phyloP scores from a whole-genome alignment of 2,329 filamentous ascomycete species.

The Alternaria rosae region DNA sequence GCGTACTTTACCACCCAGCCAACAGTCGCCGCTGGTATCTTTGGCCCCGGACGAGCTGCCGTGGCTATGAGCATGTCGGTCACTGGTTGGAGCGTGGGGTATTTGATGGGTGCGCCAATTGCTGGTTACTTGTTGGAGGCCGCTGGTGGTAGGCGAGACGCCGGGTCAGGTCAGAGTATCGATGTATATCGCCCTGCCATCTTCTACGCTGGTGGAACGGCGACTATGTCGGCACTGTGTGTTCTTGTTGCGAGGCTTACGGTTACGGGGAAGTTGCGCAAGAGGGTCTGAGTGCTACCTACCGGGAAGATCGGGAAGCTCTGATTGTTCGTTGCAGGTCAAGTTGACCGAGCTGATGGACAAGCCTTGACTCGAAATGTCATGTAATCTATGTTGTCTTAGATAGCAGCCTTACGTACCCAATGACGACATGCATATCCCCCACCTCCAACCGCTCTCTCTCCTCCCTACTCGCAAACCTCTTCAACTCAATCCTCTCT shows the following conservation, averaged over 20 bases:
- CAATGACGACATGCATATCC: neutral
- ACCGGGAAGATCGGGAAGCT: neutral
- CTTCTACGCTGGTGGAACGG: slow-evolving; percentile 40
- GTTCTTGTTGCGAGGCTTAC: slow-evolving; percentile 33
- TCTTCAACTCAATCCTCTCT: slow-evolving; percentile 21
- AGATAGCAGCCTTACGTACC: neutral
- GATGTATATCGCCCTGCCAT: slow-evolving; percentile 40
- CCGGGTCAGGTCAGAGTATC: slow-evolving; percentile 18
- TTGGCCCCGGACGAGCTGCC: slow-evolving; percentile 36
- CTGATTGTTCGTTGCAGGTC: neutral
- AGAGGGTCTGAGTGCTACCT: slow-evolving; percentile 20
- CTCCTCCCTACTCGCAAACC: neutral
- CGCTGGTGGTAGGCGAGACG: slow-evolving; percentile 26
- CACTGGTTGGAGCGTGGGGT: slow-evolving; percentile 36
- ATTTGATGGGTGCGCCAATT: slow-evolving; percentile 40
- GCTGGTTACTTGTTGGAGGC: slow-evolving; percentile 38
- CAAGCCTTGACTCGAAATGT: neutral
- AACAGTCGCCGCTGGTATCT: slow-evolving; percentile 39
- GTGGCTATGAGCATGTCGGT: slow-evolving; percentile 40
- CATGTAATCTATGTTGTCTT: neutral
- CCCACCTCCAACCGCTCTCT: neutral
- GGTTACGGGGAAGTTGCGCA: slow-evolving; percentile 26
- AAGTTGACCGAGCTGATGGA: neutral
- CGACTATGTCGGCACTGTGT: slow-evolving; percentile 28
- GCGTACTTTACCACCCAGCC: slow-evolving; percentile 40